phyloP scores from a whole-genome alignment of 2,329 filamentous ascomycete genomes.

The Fusarium incarnatum region DNA sequence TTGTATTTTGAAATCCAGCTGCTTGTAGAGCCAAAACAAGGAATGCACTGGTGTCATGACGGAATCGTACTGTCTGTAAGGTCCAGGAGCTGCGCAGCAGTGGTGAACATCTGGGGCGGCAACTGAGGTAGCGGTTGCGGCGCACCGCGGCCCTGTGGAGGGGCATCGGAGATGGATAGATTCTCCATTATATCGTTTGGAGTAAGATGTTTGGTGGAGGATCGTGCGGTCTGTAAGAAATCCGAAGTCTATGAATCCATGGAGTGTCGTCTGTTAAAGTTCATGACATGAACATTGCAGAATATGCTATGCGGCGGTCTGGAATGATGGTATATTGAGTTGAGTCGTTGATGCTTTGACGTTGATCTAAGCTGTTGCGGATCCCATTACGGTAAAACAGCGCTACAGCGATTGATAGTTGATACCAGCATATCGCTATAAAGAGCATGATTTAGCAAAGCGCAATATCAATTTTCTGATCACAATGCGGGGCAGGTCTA shows the following conservation, averaged over 20 bases:
- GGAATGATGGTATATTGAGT: constrained; percentile 31
- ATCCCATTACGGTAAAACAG: constrained; percentile 40
- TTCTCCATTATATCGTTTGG: constrained; percentile 62
- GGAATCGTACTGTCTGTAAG: constrained; percentile 89
- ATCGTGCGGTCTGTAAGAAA: constrained; percentile 13
- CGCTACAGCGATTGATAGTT: constrained; percentile 33
- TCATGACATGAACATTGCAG: constrained; percentile 45
- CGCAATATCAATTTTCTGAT: constrained; percentile 9
- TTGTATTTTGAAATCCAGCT: constrained; percentile 5
- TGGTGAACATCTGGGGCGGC: constrained; percentile 98
- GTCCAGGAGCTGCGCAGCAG: constrained; percentile 93
- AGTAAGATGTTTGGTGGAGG: constrained; percentile 8
- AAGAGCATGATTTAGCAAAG: constrained; percentile 5
- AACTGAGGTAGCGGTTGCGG: constrained; percentile 71
- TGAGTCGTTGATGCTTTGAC: constrained; percentile 43
- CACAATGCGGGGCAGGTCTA: constrained; percentile 40
- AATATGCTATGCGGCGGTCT: constrained; percentile 22
- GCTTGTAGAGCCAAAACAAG: neutral
- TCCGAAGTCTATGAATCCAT: constrained; percentile 37
- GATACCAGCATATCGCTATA: constrained; percentile 37
- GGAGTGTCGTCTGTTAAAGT: constrained; percentile 23
- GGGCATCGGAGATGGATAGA: constrained; percentile 62
- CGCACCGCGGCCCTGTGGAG: constrained; percentile 55
- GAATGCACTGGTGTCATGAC: constrained; percentile 25
- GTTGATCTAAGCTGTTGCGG: constrained; percentile 35